Evolutionary conservation across 306 rosid species (phyloP), one percentile per base, ranked within the genome.

Genomic region (Adenanthera pavonina): DNA sequence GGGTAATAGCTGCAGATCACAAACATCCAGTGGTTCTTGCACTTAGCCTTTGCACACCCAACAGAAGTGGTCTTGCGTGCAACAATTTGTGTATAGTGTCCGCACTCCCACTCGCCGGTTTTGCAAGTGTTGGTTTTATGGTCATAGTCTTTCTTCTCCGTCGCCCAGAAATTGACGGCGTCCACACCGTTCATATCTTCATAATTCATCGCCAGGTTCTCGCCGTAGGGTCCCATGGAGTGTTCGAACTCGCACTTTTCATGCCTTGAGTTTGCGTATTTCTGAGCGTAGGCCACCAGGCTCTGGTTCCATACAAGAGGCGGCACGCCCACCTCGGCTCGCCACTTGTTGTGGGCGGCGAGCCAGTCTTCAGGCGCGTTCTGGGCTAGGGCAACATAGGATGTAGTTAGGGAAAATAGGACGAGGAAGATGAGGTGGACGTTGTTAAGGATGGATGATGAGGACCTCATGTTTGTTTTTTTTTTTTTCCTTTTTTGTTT

Each of bases 21-120:
- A 33, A 69, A 44, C 54, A 69, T 69, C 74, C 74, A 69, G 0
- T 14, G 7, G 34, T 69, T 69, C 74, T 44, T 69, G 54, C 74
- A 69, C 74, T 69, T 69, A 43, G 54, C 15, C 74, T 48, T 69
- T 2, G 54, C 94, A 64, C 97, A 92, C 2, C 97, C 94, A 33
- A 80, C 40, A 0, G 92, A 71, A 12, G 3, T 40, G 34, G 73
- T 40, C 51, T 71, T 47, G 1, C 86, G 82, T 90, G 91, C 88
- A 13, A 92, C 89, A 20, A 92, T 80, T 56, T 92, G 97, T 38
- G 97, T 90, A 44, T 92, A 92, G 66, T 90, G 94, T 12, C 71
- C n/a, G n/a, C 97, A 92, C 52, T 90, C 94, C 68, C 40, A 30
- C 15, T 86, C 91, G 6, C 86, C 65, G 2, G 83, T 17, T 0